Base-by-base conservation (phyloP, 2,329 filamentous ascomycete species). In the Microsporum audouinii region DNA sequence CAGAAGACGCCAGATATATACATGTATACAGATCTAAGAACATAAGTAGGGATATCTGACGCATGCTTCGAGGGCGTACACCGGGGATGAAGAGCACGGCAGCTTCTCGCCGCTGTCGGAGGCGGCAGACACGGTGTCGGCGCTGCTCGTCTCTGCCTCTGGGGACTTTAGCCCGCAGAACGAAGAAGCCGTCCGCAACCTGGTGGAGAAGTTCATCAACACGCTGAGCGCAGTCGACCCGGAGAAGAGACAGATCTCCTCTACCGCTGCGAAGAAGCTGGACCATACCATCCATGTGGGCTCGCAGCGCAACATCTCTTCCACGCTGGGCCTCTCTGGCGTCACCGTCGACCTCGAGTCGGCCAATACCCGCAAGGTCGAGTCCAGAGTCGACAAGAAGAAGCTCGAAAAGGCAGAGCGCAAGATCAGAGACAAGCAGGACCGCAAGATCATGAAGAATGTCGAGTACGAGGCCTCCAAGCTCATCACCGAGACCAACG, bases 321-420 rank as follows among this genome's bases (percentile, higher is more conserved):
- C 94, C 4, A 99, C 94, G 2, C 77, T 99, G 66, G 92, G 91
- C 27, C 85, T 99, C 58, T 84, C 91, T 5, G 88, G 87, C 59
- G 89, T 85, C 60, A 86, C 82, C 63, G 90, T 99, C 43, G 94
- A 99, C 71, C 82, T 99, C 31, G 94, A 99, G 75, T 95, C 92
- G 61, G 91, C 91, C 71, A 95, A 95, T 71, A 82, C 84, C 43
- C 84, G 92, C 69, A 97, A 97, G 78, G 89, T 99, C 62, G 94
- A 99, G 78, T 97, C 92, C 69, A 90, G 92, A 73, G 94, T 99
- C 63, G 94, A 99, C 77, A 86, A 87, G 72, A 99, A 97, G 86
- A 99, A 99, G 82, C 85, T 99, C 23, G 94, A 99, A 76, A 99
- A 99, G 79, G 94, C 94, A 1, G 94, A 99, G 77, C 84, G 89